These are phyloP conservation scores for Penicillium sp. DNA, from an alignment of 2,329 filamentous ascomycete genomes.

Conservation along the genomic window DNA sequence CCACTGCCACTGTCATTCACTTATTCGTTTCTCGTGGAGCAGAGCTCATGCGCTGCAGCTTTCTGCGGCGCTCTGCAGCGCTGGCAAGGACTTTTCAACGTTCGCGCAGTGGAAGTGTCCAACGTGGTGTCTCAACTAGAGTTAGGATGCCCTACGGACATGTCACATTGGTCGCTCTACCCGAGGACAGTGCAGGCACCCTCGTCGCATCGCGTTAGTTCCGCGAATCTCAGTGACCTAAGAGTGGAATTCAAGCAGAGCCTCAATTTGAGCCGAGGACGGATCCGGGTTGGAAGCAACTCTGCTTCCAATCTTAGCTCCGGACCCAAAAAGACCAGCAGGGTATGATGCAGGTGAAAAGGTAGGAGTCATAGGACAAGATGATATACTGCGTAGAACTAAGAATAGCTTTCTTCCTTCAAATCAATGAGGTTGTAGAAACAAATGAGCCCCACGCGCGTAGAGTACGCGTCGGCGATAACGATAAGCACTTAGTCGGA, in stretches of 20 bases:
- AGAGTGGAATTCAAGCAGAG: constrained; percentile 70
- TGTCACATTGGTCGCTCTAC: constrained; percentile 74
- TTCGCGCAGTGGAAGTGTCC: constrained; percentile 77
- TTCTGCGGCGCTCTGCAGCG: constrained; percentile 80
- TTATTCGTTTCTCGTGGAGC: constrained; percentile 80
- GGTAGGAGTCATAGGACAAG: neutral
- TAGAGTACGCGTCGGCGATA: constrained; percentile 1
- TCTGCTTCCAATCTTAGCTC: constrained; percentile 67
- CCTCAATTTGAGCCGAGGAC: constrained; percentile 82
- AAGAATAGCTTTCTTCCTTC: no score
- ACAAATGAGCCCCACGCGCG: no score
- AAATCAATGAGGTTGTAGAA: no score
- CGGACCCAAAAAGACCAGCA: neutral
- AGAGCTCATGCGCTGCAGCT: constrained; percentile 80
- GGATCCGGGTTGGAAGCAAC: constrained; percentile 88
- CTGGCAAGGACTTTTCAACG: constrained; percentile 92
- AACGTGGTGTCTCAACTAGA: constrained; percentile 83
- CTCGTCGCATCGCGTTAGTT: no score
- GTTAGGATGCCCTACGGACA: constrained; percentile 77
- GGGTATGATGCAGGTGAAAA: neutral
- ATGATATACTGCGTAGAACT: no score
- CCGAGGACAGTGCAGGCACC: no score
- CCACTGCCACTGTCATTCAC: constrained; percentile 77
- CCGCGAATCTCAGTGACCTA: constrained; percentile 84
- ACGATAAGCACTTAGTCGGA: constrained; percentile 12